A percentile compares a stretch with the other conserved stretches of the same genome.
Conservation (phyloP, 1,284 basidiomycete species). For the Lignosus rhinocerotis region DNA sequence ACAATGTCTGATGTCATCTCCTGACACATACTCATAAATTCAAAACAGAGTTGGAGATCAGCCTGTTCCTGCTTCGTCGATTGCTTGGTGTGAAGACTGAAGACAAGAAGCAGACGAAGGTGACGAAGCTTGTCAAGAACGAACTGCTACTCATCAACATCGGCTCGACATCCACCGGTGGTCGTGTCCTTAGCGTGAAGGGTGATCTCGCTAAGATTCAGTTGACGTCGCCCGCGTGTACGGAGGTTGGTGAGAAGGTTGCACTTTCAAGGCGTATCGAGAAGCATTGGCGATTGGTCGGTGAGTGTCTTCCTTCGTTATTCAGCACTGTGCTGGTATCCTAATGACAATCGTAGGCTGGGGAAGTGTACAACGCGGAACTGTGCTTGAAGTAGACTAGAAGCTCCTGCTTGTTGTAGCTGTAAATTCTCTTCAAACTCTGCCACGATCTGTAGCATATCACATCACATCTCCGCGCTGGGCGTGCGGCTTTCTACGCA, state of each 20-base stretch:
- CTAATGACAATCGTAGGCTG: slow-evolving; percentile 39
- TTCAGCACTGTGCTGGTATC: background rate
- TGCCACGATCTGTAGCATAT: slow-evolving; percentile 23
- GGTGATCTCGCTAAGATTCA: slow-evolving; percentile 92
- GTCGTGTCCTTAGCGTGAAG: slow-evolving; percentile 88
- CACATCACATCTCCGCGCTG: slow-evolving; percentile 1
- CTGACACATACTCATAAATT: background rate
- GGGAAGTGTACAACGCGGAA: slow-evolving; percentile 60
- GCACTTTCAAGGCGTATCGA: slow-evolving; percentile 91
- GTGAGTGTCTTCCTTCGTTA: slow-evolving; percentile 42
- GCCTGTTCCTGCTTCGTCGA: slow-evolving; percentile 89
- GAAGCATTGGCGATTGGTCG: slow-evolving; percentile 95
- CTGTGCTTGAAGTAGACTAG: slow-evolving; percentile 53
- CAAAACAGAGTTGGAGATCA: slow-evolving; percentile 82
- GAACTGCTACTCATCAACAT: slow-evolving; percentile 95
- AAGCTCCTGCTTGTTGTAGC: background rate
- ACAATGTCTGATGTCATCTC: background rate
- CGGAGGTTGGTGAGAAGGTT: slow-evolving; percentile 94
- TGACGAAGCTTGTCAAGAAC: slow-evolving; percentile 89
- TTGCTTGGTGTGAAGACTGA: slow-evolving; percentile 98
- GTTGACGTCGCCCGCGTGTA: slow-evolving; percentile 89
- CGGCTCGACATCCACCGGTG: slow-evolving; percentile 92
- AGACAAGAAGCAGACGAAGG: slow-evolving; percentile 98
- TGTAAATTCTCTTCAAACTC: slow-evolving; percentile 9
- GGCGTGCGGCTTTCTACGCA: too few relatives aligned